Conservation (phyloP, 2,329 filamentous ascomycete genomes). For the Tolypocladium sp. region DNA sequence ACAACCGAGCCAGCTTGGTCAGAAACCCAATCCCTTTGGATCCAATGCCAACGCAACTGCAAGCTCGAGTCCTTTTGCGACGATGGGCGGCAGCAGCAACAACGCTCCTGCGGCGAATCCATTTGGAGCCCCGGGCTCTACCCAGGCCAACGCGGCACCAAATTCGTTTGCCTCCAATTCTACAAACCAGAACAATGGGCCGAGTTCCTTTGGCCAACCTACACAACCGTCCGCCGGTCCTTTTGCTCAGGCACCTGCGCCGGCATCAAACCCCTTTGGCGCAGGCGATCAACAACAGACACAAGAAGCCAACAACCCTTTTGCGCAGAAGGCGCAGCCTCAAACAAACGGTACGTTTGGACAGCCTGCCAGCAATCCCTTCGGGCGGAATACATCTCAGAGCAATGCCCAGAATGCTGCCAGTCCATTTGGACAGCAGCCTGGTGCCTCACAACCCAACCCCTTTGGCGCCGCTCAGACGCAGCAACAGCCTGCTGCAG, state of each 20-base stretch:
- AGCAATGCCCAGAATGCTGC: neutral
- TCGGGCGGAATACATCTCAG: constrained; percentile 1
- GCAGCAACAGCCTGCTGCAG: constrained; percentile 6
- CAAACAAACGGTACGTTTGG: constrained; percentile 6
- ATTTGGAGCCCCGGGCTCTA: constrained; percentile 14
- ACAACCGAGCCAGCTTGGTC: constrained; percentile 25
- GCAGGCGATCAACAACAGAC: constrained; percentile 7
- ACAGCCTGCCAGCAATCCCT: constrained; percentile 3
- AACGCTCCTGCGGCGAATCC: constrained; percentile 15
- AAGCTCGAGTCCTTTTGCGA: constrained; percentile 15
- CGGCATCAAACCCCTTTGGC: constrained; percentile 18
- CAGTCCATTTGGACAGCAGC: constrained; percentile 15
- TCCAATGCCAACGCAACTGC: constrained; percentile 5
- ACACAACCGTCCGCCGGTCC: constrained; percentile 6
- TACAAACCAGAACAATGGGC: constrained; percentile 1
- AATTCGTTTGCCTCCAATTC: constrained; percentile 5
- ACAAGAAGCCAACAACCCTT: constrained; percentile 14
- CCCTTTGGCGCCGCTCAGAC: constrained; percentile 12
- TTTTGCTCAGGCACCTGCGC: constrained; percentile 16
- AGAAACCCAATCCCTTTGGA: constrained; percentile 28
- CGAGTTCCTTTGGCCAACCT: constrained; percentile 14
- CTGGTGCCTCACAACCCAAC: constrained; percentile 9
- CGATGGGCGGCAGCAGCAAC: constrained; percentile 7
- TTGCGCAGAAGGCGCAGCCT: constrained; percentile 14
- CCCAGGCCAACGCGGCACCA: constrained; percentile 3